Base-by-base conservation (phyloP, 257 asterid genomes). In the Fraxinus quadrangulata region DNA sequence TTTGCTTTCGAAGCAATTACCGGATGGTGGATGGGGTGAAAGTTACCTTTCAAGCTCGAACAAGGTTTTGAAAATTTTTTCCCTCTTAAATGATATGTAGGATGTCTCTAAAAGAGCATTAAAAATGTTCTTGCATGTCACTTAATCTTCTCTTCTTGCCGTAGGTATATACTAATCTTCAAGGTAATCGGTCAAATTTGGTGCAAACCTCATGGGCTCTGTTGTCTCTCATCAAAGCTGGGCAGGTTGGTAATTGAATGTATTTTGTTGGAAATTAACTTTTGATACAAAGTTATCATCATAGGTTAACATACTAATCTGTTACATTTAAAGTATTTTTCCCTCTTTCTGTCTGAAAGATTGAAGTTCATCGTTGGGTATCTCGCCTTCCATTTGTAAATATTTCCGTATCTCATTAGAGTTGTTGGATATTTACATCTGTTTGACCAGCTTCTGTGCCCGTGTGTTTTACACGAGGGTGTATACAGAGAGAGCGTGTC, bases 1-100 rank as follows among this genome's bases (percentile, higher is more conserved):
- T 77, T 56, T 90, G 61, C 31, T 90, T 10, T 83, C 91, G 0
- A 87, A 84, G 47, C 92, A 89, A 49, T 67, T 86, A 9, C 36
- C 78, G 1, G 90, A 85, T 78, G 93, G 93, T 69, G 93, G 93
- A 26, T 90, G 96, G 96, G 89, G 96, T 10, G 96, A 90, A 71
- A 90, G 92, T 66, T 85, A 87, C 30, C 89, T 86, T 56, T 89
- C 96, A 0, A 65, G 84, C 81, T 47, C 87, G 39, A 83, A 77
- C 21, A 89, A 86, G 93, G 92, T 90, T 51, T 28, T 21, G 3
- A 36, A 10, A 23, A 16, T 0, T 4, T 21, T 13, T 13, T 2
- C 3, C 2, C 8, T 17, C 36, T 70, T 1, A 71, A 47, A 23
- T 8, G 19, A 36, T 9, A 33, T 26, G 54, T 6, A 16, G 1